These are phyloP conservation scores for Fusarium nelsonii DNA, from an alignment of 2,329 filamentous ascomycete species.

Conservation along the genomic window DNA sequence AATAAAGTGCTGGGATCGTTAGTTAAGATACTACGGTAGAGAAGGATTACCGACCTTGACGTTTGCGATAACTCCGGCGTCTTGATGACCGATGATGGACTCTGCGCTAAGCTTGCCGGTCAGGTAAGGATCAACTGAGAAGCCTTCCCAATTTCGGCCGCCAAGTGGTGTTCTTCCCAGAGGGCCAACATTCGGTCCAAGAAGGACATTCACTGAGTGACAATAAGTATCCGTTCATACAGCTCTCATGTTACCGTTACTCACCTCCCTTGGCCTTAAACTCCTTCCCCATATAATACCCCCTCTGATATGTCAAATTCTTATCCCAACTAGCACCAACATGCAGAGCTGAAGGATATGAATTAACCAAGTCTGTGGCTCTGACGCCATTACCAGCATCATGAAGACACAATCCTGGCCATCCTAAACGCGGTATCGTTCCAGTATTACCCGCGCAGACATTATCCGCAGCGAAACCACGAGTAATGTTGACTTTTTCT, in stretches of 20 bases:
- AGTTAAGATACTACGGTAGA: rapidly evolving
- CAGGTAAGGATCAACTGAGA: constrained; percentile 77
- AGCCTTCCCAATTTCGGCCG: constrained; percentile 82
- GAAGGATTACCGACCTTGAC: constrained; percentile 61
- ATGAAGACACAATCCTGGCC: constrained; percentile 63
- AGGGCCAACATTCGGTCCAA: constrained; percentile 79
- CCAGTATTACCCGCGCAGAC: constrained; percentile 63
- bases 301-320: constrained; percentile 64
- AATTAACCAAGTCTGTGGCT: constrained; percentile 61
- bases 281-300: constrained; percentile 66
- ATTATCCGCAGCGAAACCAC: constrained; percentile 66
- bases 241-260: not conserved
- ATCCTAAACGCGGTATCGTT: constrained; percentile 58
- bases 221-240: not conserved
- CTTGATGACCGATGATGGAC: constrained; percentile 80
- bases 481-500: constrained; percentile 69
- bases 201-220: constrained; percentile 70
- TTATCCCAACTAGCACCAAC: constrained; percentile 66
- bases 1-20: constrained; percentile 62
- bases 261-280: constrained; percentile 70
- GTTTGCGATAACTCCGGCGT: constrained; percentile 82
- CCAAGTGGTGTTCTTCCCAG: constrained; percentile 77
- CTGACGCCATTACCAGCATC: constrained; percentile 64
- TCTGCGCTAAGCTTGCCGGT: constrained; percentile 78
- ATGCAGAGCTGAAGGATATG: constrained; percentile 62